A percentile compares a stretch with the other conserved stretches of the same genome.
phyloP scores from a whole-genome alignment of 179 eudicot genomes.

The Carnegiea gigantea region DNA sequence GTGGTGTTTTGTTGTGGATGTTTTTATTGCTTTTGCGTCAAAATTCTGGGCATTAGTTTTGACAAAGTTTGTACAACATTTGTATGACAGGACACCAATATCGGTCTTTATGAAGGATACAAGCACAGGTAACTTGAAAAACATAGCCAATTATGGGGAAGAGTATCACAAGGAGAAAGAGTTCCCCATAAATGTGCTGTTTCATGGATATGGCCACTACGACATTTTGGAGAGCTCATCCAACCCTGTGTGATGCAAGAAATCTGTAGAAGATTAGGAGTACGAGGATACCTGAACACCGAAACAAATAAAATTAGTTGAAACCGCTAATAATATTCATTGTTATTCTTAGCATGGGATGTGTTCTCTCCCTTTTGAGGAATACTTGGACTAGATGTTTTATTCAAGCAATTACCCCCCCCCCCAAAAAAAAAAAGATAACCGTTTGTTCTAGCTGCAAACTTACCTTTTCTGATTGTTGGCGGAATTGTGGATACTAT shows the following conservation, averaged over 20 bases:
- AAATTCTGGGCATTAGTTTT: not conserved
- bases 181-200: conserved; percentile 51
- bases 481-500: not conserved
- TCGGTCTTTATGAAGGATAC: conserved; percentile 56
- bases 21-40: not conserved
- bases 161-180: conserved; percentile 51
- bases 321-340: not conserved
- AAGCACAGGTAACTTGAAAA: conserved; percentile 41
- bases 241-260: not conserved
- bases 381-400: not conserved
- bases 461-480: no score
- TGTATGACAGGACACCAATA: conserved; percentile 52
- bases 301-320: conserved; percentile 1
- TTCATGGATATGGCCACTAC: conserved; percentile 81
- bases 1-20: not conserved
- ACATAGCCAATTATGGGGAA: conserved; percentile 67
- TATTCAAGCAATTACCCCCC: not conserved
- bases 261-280: not conserved
- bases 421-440: no score
- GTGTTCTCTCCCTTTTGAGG: not conserved
- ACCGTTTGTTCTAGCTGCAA: not conserved
- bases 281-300: not conserved
- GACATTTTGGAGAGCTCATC: conserved; percentile 51
- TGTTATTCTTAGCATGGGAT: not conserved
- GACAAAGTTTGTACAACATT: not conserved